A percentile compares a stretch with the other conserved stretches of the same genome.
Conservation (phyloP, 805 yeast genomes). For the Ogataea trehaloabstinens region DNA sequence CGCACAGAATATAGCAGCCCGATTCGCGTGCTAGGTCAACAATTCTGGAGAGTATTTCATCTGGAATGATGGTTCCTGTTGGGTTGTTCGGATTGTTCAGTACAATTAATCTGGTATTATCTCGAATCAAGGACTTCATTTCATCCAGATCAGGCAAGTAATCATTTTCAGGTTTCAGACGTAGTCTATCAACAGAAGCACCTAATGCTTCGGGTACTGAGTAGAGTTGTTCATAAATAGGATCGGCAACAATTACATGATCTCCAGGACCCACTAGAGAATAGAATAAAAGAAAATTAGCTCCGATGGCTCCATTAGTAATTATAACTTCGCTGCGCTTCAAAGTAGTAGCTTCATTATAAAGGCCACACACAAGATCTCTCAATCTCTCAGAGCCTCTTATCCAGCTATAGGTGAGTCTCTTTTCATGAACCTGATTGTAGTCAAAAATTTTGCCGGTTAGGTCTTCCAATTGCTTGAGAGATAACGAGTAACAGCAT, state of each 20-base stretch:
- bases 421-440: not conserved
- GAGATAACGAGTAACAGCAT: constrained; percentile 44
- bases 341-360: constrained; percentile 5
- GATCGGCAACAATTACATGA: constrained; percentile 47
- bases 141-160: constrained; percentile 37
- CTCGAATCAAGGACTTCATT: constrained; percentile 30
- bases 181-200: constrained; percentile 37
- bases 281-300: constrained; percentile 46
- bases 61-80: constrained; percentile 41
- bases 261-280: constrained; percentile 43
- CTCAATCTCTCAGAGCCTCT: not conserved
- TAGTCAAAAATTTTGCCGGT: constrained; percentile 24
- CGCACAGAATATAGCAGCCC: constrained; percentile 40
- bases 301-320: constrained; percentile 58
- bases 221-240: constrained; percentile 48
- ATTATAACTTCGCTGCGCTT: constrained; percentile 40
- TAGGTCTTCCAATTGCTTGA: constrained; percentile 37
- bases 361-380: not conserved
- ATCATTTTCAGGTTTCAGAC: constrained; percentile 32
- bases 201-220: constrained; percentile 49
- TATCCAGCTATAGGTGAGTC: not conserved
- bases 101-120: constrained; percentile 42
- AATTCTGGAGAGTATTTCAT: constrained; percentile 32
- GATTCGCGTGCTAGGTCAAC: constrained; percentile 36
- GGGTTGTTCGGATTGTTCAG: constrained; percentile 52